Evolutionary conservation across 495 filamentous ascomycete species (phyloP).

Genomic region (Penicillium herquei): DNA sequence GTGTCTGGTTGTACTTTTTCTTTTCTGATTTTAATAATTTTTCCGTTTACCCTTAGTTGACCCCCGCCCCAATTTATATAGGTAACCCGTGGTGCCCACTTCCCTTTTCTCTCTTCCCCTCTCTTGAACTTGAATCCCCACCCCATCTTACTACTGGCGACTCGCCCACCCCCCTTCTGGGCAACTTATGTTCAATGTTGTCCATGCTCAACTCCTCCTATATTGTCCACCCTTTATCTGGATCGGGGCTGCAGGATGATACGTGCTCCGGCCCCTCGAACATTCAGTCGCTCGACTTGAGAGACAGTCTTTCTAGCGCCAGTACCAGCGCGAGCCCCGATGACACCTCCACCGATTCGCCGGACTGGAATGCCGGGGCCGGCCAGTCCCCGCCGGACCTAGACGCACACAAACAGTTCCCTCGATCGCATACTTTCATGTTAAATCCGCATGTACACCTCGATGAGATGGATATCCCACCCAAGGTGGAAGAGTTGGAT

Average conservation of each 20-base stretch:
- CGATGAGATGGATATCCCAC: slow-evolving; percentile 24
- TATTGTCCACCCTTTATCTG: slow-evolving; percentile 19
- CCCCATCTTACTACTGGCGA: no score
- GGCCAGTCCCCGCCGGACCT: slow-evolving; percentile 25
- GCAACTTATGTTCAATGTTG: slow-evolving; percentile 36
- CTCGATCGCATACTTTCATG: slow-evolving; percentile 14
- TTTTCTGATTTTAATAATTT: neutral
- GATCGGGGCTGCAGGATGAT: slow-evolving; percentile 15
- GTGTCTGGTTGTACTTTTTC: neutral
- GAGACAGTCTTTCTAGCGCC: slow-evolving; percentile 35
- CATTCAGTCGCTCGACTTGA: slow-evolving; percentile 23
- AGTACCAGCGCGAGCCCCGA: slow-evolving; percentile 37
- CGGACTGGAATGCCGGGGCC: slow-evolving; percentile 34
- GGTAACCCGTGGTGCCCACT: neutral
- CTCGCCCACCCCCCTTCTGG: no score
- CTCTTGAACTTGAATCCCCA: neutral
- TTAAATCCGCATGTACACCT: slow-evolving; percentile 13
- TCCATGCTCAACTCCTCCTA: slow-evolving; percentile 41
- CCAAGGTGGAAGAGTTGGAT: slow-evolving; percentile 48
- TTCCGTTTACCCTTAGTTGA: neutral
- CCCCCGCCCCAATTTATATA: slow-evolving; percentile 9
- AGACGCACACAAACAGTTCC: slow-evolving; percentile 19
- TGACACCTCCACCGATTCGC: slow-evolving; percentile 37
- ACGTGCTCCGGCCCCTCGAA: slow-evolving; percentile 20
- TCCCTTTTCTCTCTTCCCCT: neutral